Evolutionary conservation across 768 basidiomycete genomes (phyloP), one percentile per base, ranked within the genome.

Genomic region (Mycena vitilis): DNA sequence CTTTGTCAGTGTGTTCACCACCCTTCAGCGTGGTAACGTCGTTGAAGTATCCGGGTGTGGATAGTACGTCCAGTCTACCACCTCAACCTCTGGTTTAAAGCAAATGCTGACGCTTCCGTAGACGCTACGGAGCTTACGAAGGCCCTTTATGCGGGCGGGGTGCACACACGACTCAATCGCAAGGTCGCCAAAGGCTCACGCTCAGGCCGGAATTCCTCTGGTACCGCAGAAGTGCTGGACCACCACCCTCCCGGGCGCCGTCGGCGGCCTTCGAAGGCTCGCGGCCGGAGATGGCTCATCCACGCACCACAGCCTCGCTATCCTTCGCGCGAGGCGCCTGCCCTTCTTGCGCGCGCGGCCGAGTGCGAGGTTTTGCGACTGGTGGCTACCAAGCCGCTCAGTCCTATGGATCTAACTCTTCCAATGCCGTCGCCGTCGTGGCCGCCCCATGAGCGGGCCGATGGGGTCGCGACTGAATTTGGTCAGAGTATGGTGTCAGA

Each of bases 21-120:
- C 45, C 61, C 9, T 69, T 69, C 62, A 13, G 10, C 15, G 56
- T 69, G 12, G 42, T 60, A 13, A 30, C 49, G 8, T 45, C 38
- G 1, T 23, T 36, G 0, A 47, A 42, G 1, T 69, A 64, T 38
- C 5, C 36, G 13, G 68, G 68, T 18, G 62, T 69, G 4, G 36
- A 60, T 2, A 55, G 68, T 69, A 36, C 18, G 68, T 59, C 23
- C 42, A 22, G 20, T 30, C 47, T 30, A 16, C 34, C 15, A n/a
- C 30, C 25, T 30, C 47, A 25, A 15, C 34, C 15, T 34, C 30
- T 20, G 20, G 15, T 20, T 57, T 4, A 20, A 54, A 25, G 2
- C 1, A 16, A 59, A 36, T 47, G 11, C 45, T 47, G 9, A 59
- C n/a, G 23, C 42, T 0, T 7, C 13, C 13, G 9, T 40, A 67